These are phyloP conservation scores for Argentina anserina DNA, from an alignment of 306 rosid genomes.

Conservation along the genomic window DNA sequence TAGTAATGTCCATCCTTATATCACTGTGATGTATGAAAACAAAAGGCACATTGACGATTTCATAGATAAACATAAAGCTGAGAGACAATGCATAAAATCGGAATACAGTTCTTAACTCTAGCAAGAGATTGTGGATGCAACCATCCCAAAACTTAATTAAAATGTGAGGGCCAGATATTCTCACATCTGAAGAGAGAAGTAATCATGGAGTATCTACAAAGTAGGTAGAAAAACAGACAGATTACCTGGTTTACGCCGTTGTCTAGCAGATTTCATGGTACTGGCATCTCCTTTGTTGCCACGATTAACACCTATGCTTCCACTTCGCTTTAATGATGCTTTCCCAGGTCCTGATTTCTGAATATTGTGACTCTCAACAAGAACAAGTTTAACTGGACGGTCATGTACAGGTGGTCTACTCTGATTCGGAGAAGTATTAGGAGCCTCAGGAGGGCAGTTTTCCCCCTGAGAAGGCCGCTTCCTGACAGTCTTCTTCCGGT, in stretches of 20 bases:
- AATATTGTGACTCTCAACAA: constrained; percentile 84
- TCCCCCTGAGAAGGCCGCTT: constrained; percentile 72
- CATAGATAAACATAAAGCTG: neutral
- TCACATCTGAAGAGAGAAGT: neutral
- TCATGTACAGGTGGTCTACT: constrained; percentile 63
- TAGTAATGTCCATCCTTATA: neutral
- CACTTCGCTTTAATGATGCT: constrained; percentile 64
- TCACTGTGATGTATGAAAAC: neutral
- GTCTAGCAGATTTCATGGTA: constrained; percentile 70
- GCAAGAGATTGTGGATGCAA: constrained; percentile 2
- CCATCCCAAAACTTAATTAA: neutral
- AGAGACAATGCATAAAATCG: neutral
- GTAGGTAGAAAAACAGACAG: constrained; percentile 9
- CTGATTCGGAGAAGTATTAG: constrained; percentile 56
- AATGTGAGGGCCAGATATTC: neutral
- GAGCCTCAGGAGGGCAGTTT: constrained; percentile 47
- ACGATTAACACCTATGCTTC: constrained; percentile 64
- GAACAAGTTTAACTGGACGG: constrained; percentile 65
- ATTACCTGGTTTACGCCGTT: constrained; percentile 81
- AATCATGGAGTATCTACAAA: neutral
- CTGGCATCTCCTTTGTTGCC: constrained; percentile 70
- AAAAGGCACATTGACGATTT: neutral
- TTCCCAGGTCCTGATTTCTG: constrained; percentile 81
- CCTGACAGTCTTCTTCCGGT: constrained; percentile 77
- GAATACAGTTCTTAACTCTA: neutral